Conservation (phyloP, 2,329 filamentous ascomycete genomes). For the Penicillium capsulatum region DNA sequence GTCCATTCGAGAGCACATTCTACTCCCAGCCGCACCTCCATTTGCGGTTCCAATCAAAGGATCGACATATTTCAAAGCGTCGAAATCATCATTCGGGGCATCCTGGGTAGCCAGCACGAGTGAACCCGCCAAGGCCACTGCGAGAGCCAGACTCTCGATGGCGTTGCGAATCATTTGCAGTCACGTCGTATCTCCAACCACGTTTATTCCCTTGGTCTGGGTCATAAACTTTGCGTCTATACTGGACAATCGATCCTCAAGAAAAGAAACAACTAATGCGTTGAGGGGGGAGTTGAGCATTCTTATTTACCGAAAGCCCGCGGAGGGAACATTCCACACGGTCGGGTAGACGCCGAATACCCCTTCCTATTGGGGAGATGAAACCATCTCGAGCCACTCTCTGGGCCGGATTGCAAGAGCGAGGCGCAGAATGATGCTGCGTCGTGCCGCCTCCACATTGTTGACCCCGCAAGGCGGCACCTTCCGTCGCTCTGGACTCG, state of each 20-base stretch:
- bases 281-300: not conserved
- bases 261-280: no score
- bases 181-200: no score
- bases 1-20: not conserved
- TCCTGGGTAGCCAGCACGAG: slow-evolving; percentile 3
- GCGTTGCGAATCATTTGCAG: not conserved
- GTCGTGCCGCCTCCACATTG: no score
- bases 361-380: not conserved
- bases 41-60: slow-evolving; percentile 54
- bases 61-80: slow-evolving; percentile 45
- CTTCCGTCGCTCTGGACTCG: no score
- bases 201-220: no score
- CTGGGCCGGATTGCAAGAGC: not conserved
- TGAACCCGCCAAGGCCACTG: slow-evolving; percentile 11
- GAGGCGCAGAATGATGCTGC: no score
- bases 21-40: slow-evolving; percentile 35
- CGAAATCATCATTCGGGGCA: slow-evolving; percentile 12
- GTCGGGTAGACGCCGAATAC: not conserved
- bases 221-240: no score
- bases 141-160: slow-evolving; percentile 3
- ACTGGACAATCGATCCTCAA: no score
- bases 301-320: slow-evolving; percentile 1
- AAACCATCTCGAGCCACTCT: slow-evolving; percentile 1
- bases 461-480: no score
- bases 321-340: not conserved